Conservation (phyloP, 306 rosid genomes). For the Delonix regia region DNA sequence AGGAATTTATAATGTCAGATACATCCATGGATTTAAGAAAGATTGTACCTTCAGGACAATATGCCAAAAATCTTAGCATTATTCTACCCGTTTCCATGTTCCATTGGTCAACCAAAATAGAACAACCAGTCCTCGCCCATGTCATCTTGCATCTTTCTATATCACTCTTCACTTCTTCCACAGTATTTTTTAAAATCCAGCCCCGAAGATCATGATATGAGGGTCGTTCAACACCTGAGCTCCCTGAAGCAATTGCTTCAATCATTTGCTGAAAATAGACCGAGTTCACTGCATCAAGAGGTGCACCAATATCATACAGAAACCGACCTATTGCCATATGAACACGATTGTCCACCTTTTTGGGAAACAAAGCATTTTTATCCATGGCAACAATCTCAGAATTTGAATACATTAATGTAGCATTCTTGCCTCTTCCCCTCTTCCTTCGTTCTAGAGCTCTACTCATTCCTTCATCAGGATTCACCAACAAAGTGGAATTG, state of each 20-base stretch:
- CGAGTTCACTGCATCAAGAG: slow-evolving; percentile 78
- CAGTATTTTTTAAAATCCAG: slow-evolving; percentile 78
- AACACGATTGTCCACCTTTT: slow-evolving; percentile 49
- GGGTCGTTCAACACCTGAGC: slow-evolving; percentile 55
- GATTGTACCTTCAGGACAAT: slow-evolving; percentile 72
- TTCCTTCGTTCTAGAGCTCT: slow-evolving; percentile 64
- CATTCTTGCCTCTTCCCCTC: slow-evolving; percentile 59
- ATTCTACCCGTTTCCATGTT: slow-evolving; percentile 54
- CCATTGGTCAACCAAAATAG: slow-evolving; percentile 82
- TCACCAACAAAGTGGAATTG: slow-evolving; percentile 40
- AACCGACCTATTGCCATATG: slow-evolving; percentile 85
- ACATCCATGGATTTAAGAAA: slow-evolving; percentile 80
- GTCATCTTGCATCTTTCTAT: slow-evolving; percentile 60
- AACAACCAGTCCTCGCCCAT: slow-evolving; percentile 81
- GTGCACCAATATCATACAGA: slow-evolving; percentile 86
- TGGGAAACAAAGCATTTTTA: slow-evolving; percentile 41
- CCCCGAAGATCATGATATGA: slow-evolving; percentile 75
- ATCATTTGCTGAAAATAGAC: slow-evolving; percentile 80
- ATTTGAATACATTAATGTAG: slow-evolving; percentile 36
- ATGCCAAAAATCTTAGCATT: slow-evolving; percentile 55
- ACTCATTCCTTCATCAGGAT: slow-evolving; percentile 53
- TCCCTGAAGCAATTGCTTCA: slow-evolving; percentile 74
- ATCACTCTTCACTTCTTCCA: slow-evolving; percentile 75
- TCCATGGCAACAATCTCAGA: slow-evolving; percentile 47
- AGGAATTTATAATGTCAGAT: slow-evolving; percentile 54